A percentile compares a stretch with the other conserved stretches of the same genome.
Conservation (phyloP, 2,329 filamentous ascomycete genomes). For the Exophiala calicioides region DNA sequence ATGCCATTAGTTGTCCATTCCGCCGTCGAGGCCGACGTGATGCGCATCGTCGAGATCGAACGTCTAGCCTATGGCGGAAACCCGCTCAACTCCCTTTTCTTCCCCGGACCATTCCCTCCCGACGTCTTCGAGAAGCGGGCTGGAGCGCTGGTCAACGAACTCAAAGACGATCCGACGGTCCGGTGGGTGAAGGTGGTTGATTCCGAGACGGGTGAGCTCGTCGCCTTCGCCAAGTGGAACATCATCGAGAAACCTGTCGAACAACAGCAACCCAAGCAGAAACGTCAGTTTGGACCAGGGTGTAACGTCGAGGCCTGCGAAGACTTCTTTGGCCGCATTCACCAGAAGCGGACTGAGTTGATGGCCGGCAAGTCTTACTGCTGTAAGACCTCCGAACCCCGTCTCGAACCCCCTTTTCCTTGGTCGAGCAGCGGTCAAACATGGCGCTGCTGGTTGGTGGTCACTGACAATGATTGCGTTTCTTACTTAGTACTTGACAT, state of each 20-base stretch:
- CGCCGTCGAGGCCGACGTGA: conserved; percentile 18
- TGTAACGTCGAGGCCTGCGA: conserved; percentile 50
- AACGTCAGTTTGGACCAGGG: conserved; percentile 40
- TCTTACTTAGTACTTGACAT: conserved; percentile 44
- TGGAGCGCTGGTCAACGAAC: conserved; percentile 39
- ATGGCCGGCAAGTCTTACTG: conserved; percentile 45
- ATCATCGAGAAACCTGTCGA: conserved; percentile 37
- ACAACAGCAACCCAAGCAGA: background rate
- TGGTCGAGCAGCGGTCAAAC: too few relatives aligned
- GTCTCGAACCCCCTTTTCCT: too few relatives aligned
- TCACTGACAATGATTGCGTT: too few relatives aligned
- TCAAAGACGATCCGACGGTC: conserved; percentile 39
- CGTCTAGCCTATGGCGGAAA: conserved; percentile 24
- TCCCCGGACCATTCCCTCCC: conserved; percentile 30
- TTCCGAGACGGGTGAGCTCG: conserved; percentile 44
- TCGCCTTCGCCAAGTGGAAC: conserved; percentile 53
- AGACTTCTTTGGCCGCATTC: conserved; percentile 48
- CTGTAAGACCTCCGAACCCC: conserved; percentile 39
- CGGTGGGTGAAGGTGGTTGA: conserved; percentile 54
- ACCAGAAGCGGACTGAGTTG: conserved; percentile 45
- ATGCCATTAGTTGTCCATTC: conserved; percentile 22
- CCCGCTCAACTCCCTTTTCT: conserved; percentile 27
- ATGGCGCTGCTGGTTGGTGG: too few relatives aligned
- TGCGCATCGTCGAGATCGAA: conserved; percentile 22
- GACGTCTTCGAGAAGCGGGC: conserved; percentile 42